Evolutionary conservation across 306 rosid species (phyloP).

Genomic region (Cicer judaicum): DNA sequence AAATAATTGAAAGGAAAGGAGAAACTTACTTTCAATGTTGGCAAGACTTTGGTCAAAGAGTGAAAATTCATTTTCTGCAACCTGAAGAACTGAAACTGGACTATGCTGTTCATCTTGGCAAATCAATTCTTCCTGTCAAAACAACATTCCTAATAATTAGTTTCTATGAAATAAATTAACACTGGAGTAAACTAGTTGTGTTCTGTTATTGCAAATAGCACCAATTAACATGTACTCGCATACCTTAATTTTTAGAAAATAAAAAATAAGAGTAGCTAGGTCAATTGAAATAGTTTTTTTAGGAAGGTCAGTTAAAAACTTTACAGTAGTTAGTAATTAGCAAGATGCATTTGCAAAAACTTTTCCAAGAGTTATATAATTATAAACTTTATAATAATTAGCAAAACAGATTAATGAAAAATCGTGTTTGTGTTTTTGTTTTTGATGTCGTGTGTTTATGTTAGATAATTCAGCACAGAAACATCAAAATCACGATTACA

Average conservation of each 20-base stretch:
- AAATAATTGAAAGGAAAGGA: background rate
- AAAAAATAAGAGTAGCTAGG: background rate
- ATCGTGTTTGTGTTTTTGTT: no score
- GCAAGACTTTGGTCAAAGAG: constrained; percentile 58
- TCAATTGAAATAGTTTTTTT: background rate
- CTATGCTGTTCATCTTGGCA: constrained; percentile 63
- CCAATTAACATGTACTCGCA: background rate
- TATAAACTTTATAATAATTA: background rate
- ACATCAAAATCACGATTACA: constrained; percentile 6
- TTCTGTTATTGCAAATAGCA: background rate
- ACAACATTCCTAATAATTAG: background rate
- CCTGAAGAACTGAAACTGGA: constrained; percentile 73
- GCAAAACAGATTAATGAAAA: background rate
- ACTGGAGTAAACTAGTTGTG: constrained; percentile 13
- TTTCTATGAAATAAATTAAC: background rate
- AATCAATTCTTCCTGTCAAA: constrained; percentile 41
- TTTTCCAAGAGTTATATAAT: background rate
- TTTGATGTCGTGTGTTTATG: background rate
- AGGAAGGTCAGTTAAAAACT: background rate
- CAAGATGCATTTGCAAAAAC: constrained; percentile 4
- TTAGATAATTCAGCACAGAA: constrained; percentile 9
- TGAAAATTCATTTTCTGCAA: constrained; percentile 55
- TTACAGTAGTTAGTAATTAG: background rate
- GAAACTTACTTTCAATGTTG: constrained; percentile 56
- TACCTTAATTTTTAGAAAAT: background rate